Evolutionary conservation across 352 stramenopile species (phyloP), one percentile per base, ranked within the genome.

Genomic region (Phytopythium mirpurense): DNA sequence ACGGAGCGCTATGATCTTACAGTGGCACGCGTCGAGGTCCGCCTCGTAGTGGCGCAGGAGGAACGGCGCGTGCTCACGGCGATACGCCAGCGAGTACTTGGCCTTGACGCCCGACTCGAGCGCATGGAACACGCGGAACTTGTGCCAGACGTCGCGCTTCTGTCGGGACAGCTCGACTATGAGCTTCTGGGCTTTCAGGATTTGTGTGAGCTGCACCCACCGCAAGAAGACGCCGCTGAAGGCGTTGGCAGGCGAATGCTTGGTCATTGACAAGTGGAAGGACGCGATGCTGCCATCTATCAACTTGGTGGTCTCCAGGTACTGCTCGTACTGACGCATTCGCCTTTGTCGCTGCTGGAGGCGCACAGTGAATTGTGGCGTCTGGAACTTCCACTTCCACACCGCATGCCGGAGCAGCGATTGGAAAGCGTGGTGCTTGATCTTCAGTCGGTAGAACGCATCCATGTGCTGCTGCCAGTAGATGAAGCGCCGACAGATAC

Each of bases 131-230:
- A 84, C 60, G 1, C 50, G 65, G 26, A 78, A 53, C 44, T 74
- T 61, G 23, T 55, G 36, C 59, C 64, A 70, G 11, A 86, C 51
- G 16, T 70, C 46, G 4, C 56, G 65, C 21, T 82, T 82, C 31
- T 64, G 48, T 12, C 37, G 62, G 27, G 46, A 29, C 16, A 78
- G 34, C 31, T 44, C 35, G 21, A 74, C 46, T 5, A 82, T 56
- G 15, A 49, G 45, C 35, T 38, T 47, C 2, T 45, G 55, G 14
- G 65, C 67, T 53, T 52, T 64, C 9, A 70, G 60, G 24, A 63
- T 55, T 49, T 88, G 77, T 9, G 77, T 66, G 32, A 67, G 78
- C 44, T 88, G 74, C 7, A 81, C 57, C 77, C 77, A 88, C 6
- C 77, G 72, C 32, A 83, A 62, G 51, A 88, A 83, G 3, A 72